Percentiles rank a stretch among this genome's conserved stretches.
These are phyloP conservation scores for Trichosporon inkin DNA, from an alignment of 1,284 basidiomycete genomes.

Conservation along the genomic window DNA sequence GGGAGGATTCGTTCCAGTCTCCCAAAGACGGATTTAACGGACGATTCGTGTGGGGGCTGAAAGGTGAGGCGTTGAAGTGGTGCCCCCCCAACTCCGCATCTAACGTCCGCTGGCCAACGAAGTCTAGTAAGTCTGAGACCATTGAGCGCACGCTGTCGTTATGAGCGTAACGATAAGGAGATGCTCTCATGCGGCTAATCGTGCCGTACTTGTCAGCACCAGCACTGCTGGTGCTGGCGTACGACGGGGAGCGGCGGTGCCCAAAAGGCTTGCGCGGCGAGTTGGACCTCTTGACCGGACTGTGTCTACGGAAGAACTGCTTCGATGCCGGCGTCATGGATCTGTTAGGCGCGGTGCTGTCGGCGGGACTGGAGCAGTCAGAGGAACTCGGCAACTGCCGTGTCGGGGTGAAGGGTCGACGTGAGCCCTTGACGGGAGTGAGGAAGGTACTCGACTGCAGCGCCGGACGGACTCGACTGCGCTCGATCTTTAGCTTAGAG, in stretches of 20 bases:
- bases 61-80: constrained; percentile 10
- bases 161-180: background rate
- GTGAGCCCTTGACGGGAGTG: background rate
- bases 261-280: background rate
- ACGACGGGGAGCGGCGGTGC: background rate
- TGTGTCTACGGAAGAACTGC: background rate
- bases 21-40: background rate
- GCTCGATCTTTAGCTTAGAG: background rate
- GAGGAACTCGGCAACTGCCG: background rate
- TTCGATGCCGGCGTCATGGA: background rate
- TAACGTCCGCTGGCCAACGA: constrained; percentile 24
- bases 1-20: background rate
- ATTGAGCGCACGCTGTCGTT: constrained; percentile 22
- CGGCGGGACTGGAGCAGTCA: background rate
- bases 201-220: background rate
- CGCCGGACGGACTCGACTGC: background rate
- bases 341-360: background rate
- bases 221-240: background rate
- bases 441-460: constrained; percentile 1
- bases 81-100: constrained; percentile 32
- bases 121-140: constrained; percentile 13
- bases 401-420: background rate
- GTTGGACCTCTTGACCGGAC: background rate
- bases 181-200: background rate
- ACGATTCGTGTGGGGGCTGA: background rate